Percentiles rank a stretch among this genome's conserved stretches.
Evolutionary conservation across 1,284 basidiomycete genomes (phyloP).

Genomic region (Tremellales sp.): DNA sequence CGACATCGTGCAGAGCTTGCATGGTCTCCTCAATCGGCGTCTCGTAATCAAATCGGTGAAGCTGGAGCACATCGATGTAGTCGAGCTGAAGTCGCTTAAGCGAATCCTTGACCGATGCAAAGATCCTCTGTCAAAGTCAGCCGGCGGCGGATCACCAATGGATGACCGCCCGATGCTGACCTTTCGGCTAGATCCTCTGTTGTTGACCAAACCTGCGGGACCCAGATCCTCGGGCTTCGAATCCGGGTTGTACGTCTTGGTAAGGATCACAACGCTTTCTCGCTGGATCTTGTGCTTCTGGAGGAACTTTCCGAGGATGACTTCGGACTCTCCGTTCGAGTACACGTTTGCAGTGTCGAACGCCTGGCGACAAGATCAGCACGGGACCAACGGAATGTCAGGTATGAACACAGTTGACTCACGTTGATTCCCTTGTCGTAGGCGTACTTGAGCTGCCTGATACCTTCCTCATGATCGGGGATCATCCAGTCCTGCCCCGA

Average conservation of each 20-base stretch:
- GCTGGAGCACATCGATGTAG: slow-evolving; percentile 60
- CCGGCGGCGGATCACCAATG: neutral
- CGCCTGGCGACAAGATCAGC: slow-evolving; percentile 49
- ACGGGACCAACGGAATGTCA: neutral
- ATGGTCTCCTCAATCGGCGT: slow-evolving; percentile 62
- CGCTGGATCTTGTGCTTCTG: slow-evolving; percentile 66
- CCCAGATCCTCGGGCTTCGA: slow-evolving; percentile 27
- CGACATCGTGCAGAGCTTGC: slow-evolving; percentile 64
- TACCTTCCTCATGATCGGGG: slow-evolving; percentile 35
- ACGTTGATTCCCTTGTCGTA: slow-evolving; percentile 39
- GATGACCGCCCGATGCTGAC: slow-evolving; percentile 18
- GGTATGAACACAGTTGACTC: slow-evolving; percentile 7
- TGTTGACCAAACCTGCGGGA: slow-evolving; percentile 50
- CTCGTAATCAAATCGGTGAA: slow-evolving; percentile 60
- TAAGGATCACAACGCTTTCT: slow-evolving; percentile 70
- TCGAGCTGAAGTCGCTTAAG: slow-evolving; percentile 63
- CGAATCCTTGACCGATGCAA: slow-evolving; percentile 65
- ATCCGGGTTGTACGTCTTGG: slow-evolving; percentile 55
- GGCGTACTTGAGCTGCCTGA: slow-evolving; percentile 38
- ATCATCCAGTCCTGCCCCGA: slow-evolving; percentile 29
- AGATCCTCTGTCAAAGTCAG: slow-evolving; percentile 53
- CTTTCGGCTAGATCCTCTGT: slow-evolving; percentile 50
- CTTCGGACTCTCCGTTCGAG: slow-evolving; percentile 56
- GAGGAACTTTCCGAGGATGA: slow-evolving; percentile 73
- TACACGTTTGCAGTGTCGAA: slow-evolving; percentile 66